Conservation (phyloP, 345 rosid species). For the Camelina hispida region DNA sequence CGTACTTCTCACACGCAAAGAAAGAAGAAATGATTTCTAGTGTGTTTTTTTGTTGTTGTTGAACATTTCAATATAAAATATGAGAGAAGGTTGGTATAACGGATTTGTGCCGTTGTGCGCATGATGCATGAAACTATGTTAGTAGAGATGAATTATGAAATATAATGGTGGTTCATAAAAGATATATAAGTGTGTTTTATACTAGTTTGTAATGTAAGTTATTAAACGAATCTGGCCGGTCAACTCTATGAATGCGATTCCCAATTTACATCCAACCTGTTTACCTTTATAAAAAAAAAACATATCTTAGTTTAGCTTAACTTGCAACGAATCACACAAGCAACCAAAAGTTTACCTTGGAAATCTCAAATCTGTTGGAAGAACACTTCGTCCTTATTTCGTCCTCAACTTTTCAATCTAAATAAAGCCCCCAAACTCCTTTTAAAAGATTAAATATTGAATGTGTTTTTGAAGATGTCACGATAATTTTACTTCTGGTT, state of each 20-base stretch:
- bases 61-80: background rate
- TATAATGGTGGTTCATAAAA: constrained; percentile 1
- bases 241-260: constrained; percentile 23
- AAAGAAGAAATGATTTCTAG: background rate
- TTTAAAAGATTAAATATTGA: background rate
- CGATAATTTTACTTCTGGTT: constrained; percentile 11
- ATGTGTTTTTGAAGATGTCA: too few species aligned
- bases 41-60: background rate
- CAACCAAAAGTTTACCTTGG: background rate
- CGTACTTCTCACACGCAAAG: constrained; percentile 6
- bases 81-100: constrained; percentile 2
- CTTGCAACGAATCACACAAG: background rate
- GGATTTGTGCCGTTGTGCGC: constrained; percentile 4
- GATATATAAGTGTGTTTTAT: constrained; percentile 4
- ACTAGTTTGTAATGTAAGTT: background rate
- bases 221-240: constrained; percentile 34
- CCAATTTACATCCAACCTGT: constrained; percentile 33
- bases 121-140: background rate
- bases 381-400: background rate
- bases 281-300: background rate
- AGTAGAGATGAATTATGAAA: background rate
- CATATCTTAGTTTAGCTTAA: too few species aligned
- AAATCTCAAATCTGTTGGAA: background rate
- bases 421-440: background rate
- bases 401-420: background rate